Evolutionary conservation across 2,329 filamentous ascomycete genomes (phyloP).

Genomic region (Exophiala xenobiotica): DNA sequence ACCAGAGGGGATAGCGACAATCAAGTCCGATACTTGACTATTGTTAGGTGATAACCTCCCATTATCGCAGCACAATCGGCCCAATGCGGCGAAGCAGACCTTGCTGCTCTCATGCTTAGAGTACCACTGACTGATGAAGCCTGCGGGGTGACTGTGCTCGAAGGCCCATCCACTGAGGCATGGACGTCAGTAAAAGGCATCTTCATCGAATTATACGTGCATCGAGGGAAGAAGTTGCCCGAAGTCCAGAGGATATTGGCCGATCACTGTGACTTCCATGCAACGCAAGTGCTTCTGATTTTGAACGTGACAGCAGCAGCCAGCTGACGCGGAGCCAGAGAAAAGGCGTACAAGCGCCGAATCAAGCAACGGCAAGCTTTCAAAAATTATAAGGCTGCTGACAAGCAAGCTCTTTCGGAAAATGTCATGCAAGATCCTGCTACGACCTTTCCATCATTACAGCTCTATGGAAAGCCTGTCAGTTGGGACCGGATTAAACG

Average conservation of each 20-base stretch:
- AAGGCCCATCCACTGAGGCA: constrained; percentile 7
- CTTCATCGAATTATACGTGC: constrained; percentile 12
- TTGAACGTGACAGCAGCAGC: not conserved
- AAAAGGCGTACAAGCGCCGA: constrained; percentile 15
- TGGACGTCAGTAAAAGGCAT: constrained; percentile 12
- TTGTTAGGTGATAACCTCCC: too few relatives aligned
- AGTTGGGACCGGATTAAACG: constrained; percentile 14
- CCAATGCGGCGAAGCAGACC: too few relatives aligned
- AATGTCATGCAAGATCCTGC: not conserved
- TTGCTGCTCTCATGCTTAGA: too few relatives aligned
- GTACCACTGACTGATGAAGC: not conserved
- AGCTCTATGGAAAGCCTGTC: constrained; percentile 6
- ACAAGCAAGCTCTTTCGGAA: constrained; percentile 6
- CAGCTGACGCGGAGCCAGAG: constrained; percentile 1
- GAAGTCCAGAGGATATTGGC: constrained; percentile 5
- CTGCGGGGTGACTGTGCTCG: constrained; percentile 1
- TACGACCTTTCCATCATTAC: not conserved
- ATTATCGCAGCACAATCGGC: too few relatives aligned
- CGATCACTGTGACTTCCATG: constrained; percentile 10
- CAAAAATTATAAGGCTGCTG: constrained; percentile 11
- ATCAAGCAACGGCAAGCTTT: constrained; percentile 7
- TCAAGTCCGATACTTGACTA: too few relatives aligned
- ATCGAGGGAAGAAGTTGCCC: constrained; percentile 9
- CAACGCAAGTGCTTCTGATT: constrained; percentile 4
- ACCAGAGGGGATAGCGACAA: too few relatives aligned